Evolutionary conservation across 2,329 filamentous ascomycete genomes (phyloP).

Genomic region (Claviceps digitariae): DNA sequence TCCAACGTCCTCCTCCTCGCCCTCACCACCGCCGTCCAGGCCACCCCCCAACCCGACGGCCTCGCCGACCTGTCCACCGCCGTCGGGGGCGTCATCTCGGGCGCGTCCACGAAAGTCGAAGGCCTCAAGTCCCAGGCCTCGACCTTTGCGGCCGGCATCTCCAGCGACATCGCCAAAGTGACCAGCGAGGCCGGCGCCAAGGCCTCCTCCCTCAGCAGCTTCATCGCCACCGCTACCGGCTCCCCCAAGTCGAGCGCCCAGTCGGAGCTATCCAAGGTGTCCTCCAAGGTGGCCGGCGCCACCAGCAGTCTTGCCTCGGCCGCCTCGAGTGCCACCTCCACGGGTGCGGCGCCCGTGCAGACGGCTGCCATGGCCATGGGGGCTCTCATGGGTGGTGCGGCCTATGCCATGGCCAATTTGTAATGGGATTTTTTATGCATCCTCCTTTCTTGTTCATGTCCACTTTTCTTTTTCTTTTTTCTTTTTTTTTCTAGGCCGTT

Average conservation of each 20-base stretch:
- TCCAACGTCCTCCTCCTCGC: slow-evolving; percentile 18
- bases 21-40: slow-evolving; percentile 19
- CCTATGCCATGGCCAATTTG: slow-evolving; percentile 27
- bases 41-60: slow-evolving; percentile 8
- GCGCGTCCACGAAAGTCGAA: background rate
- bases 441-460: background rate
- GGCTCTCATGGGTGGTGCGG: slow-evolving; percentile 33
- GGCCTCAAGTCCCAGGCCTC: slow-evolving; percentile 6
- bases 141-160: slow-evolving; percentile 2
- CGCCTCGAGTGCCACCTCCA: slow-evolving; percentile 6
- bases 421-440: slow-evolving; percentile 14
- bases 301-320: slow-evolving; percentile 9
- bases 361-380: slow-evolving; percentile 31
- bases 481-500: no score
- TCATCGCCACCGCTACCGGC: slow-evolving; percentile 11
- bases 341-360: slow-evolving; percentile 17
- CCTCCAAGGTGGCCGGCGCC: slow-evolving; percentile 6
- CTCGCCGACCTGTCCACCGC: slow-evolving; percentile 5
- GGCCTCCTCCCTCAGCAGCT: slow-evolving; percentile 12
- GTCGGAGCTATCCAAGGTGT: slow-evolving; percentile 12
- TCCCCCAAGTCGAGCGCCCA: slow-evolving; percentile 11
- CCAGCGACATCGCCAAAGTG: slow-evolving; percentile 4
- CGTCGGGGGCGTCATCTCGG: background rate
- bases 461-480: background rate
- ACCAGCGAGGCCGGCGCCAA: slow-evolving; percentile 12